Conservation (phyloP, 305 asterid genomes). For the Fraxinus sp. region DNA sequence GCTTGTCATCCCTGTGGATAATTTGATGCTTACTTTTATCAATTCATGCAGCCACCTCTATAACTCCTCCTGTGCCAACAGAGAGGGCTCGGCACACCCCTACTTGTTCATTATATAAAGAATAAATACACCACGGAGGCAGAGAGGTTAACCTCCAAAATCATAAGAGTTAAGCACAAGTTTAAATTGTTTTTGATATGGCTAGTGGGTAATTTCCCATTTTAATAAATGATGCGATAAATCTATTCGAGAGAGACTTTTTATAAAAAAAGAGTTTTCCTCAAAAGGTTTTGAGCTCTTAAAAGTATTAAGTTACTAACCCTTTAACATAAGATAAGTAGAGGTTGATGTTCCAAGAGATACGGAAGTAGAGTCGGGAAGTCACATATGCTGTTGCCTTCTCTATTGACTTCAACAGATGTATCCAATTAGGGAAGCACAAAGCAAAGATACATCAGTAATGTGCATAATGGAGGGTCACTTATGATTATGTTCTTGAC, state of each 20-base stretch:
- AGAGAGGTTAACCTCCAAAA: background rate
- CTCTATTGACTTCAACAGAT: background rate
- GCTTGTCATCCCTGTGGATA: background rate
- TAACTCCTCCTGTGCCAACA: background rate
- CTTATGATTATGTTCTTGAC: background rate
- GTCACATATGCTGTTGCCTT: background rate
- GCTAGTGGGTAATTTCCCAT: too few species aligned
- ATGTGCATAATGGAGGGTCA: background rate
- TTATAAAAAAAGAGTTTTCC: background rate
- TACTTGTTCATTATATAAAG: background rate
- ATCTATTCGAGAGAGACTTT: too few species aligned
- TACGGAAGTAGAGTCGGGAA: background rate
- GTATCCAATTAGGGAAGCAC: background rate
- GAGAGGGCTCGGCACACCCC: background rate
- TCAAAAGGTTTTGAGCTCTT: background rate
- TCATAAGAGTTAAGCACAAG: too few species aligned
- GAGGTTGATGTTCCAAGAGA: background rate
- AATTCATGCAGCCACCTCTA: background rate
- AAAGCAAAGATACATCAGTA: background rate
- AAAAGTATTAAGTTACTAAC: background rate
- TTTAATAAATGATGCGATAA: too few species aligned
- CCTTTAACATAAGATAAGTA: background rate
- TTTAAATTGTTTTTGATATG: too few species aligned
- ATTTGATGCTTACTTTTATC: background rate
- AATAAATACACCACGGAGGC: background rate